Conservation (phyloP, 495 filamentous ascomycete species). For the Hyphodiscus hymeniophilus region DNA sequence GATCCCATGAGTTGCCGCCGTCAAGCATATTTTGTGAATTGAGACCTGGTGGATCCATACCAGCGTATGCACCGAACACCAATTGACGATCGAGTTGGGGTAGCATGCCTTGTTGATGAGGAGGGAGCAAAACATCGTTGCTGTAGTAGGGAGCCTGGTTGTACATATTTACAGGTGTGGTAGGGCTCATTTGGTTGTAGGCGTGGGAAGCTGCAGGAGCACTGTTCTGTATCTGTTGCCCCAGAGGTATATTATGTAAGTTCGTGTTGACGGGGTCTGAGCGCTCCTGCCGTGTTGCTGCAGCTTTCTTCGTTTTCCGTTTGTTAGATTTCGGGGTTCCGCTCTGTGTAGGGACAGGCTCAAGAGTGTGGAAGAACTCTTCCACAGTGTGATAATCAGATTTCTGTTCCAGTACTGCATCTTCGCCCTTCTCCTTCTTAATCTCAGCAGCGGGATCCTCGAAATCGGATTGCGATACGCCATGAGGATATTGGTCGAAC, state of each 20-base stretch:
- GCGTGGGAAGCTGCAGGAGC: constrained; percentile 11
- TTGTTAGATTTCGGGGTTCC: constrained; percentile 20
- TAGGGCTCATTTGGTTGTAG: constrained; percentile 21
- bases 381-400: constrained; percentile 88
- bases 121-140: constrained; percentile 26
- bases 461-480: constrained; percentile 75
- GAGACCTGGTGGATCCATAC: constrained; percentile 36
- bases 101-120: constrained; percentile 33
- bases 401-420: constrained; percentile 76
- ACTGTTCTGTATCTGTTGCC: constrained; percentile 10
- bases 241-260: constrained; percentile 5
- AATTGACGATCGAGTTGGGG: constrained; percentile 69
- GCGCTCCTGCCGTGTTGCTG: constrained; percentile 5
- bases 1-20: constrained; percentile 19
- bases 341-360: constrained; percentile 45
- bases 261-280: constrained; percentile 15
- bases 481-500: constrained; percentile 93
- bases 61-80: constrained; percentile 69
- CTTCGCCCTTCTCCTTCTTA: constrained; percentile 64
- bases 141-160: constrained; percentile 13
- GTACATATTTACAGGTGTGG: constrained; percentile 15
- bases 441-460: constrained; percentile 60
- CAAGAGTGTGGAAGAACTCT: constrained; percentile 84
- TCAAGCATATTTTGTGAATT: constrained; percentile 19
- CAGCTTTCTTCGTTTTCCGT: constrained; percentile 13